These are phyloP conservation scores for Torulaspora gathmanii DNA, from an alignment of 805 yeast species.

Conservation along the genomic window DNA sequence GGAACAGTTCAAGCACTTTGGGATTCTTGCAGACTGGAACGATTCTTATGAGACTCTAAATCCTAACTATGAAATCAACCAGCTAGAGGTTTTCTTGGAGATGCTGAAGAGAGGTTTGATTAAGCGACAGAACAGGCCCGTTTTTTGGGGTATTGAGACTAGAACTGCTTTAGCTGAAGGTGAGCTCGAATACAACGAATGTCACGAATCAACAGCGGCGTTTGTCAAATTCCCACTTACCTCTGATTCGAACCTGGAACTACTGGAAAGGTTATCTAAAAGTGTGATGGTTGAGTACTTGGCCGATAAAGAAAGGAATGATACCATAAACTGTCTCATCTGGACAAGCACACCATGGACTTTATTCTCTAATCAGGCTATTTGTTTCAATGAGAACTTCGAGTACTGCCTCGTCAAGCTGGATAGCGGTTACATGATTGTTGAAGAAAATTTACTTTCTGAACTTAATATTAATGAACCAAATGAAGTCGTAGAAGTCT, in stretches of 20 bases:
- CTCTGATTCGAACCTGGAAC: slow-evolving; percentile 18
- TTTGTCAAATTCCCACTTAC: slow-evolving; percentile 62
- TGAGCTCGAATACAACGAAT: slow-evolving; percentile 79
- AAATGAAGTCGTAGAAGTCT: slow-evolving; percentile 19
- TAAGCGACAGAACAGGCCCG: slow-evolving; percentile 86
- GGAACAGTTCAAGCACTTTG: slow-evolving; percentile 60
- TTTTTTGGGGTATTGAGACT: slow-evolving; percentile 95
- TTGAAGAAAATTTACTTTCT: slow-evolving; percentile 49
- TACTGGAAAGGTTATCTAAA: slow-evolving; percentile 10
- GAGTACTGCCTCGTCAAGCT: slow-evolving; percentile 49
- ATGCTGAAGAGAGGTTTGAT: slow-evolving; percentile 64
- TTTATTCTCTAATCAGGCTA: slow-evolving; percentile 77
- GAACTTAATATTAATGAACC: slow-evolving; percentile 29
- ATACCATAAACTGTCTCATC: slow-evolving; percentile 44
- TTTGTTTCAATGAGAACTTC: slow-evolving; percentile 60
- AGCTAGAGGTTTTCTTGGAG: slow-evolving; percentile 61
- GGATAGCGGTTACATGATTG: slow-evolving; percentile 45
- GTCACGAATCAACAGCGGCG: slow-evolving; percentile 64
- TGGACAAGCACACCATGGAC: slow-evolving; percentile 99
- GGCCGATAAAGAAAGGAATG: slow-evolving; percentile 5
- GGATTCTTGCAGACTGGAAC: slow-evolving; percentile 79
- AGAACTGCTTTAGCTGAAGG: slow-evolving; percentile 95
- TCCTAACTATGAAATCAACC: slow-evolving; percentile 66
- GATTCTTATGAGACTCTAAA: slow-evolving; percentile 69
- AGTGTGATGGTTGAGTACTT: slow-evolving; percentile 4